Percentiles rank a stretch among this genome's conserved stretches.
phyloP scores from a whole-genome alignment of 768 basidiomycete genomes.

The Tephrocybe sp. region DNA sequence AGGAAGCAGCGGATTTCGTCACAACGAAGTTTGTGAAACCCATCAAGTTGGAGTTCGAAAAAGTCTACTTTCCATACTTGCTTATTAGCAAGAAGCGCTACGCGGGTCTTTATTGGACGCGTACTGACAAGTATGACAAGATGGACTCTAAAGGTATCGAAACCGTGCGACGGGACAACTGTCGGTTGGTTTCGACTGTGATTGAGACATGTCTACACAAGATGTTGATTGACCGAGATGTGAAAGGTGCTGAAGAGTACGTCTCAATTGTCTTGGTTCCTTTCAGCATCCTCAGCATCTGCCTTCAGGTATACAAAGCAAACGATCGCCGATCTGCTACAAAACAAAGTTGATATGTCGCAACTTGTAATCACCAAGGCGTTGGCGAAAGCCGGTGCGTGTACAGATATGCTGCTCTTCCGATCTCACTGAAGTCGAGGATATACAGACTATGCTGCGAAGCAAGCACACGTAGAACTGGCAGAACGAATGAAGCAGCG shows the following conservation, averaged over 20 bases:
- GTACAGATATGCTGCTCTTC: neutral
- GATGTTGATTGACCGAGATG: constrained; percentile 94
- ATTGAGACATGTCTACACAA: constrained; percentile 98
- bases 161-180: constrained; percentile 98
- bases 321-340: constrained; percentile 88
- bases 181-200: constrained; percentile 95
- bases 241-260: constrained; percentile 89
- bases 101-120: constrained; percentile 98
- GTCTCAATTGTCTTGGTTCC: neutral
- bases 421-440: neutral
- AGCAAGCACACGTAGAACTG: constrained; percentile 95
- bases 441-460: constrained; percentile 78
- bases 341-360: constrained; percentile 98
- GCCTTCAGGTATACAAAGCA: constrained; percentile 82
- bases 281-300: constrained; percentile 1
- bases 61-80: constrained; percentile 97
- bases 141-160: constrained; percentile 99
- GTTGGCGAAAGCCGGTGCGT: constrained; percentile 76
- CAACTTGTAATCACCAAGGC: constrained; percentile 99
- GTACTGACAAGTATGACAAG: constrained; percentile 93
- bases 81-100: constrained; percentile 99
- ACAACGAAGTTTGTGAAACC: constrained; percentile 90
- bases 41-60: constrained; percentile 99
- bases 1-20: constrained; percentile 90
- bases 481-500: constrained; percentile 95